Conservation (phyloP, 345 rosid genomes). For the Eucalyptus tenuipes region DNA sequence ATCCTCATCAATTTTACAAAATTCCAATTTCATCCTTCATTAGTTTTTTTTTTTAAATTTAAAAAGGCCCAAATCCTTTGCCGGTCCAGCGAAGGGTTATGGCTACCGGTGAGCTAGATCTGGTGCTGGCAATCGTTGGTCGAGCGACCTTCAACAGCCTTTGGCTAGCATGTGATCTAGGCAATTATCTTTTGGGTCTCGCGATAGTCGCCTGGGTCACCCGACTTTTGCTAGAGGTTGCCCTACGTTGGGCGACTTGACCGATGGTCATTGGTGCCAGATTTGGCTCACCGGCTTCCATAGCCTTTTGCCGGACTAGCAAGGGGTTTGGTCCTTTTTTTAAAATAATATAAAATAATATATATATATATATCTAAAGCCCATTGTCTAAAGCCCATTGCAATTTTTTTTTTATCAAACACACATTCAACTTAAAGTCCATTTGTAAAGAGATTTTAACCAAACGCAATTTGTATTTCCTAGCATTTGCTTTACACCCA, state of each 20-base stretch:
- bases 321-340: too few relatives aligned
- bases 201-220: fast-evolving
- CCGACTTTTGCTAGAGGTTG: too few relatives aligned
- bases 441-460: fast-evolving
- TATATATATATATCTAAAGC: too few relatives aligned
- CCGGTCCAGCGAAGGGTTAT: fast-evolving
- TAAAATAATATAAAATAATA: too few relatives aligned
- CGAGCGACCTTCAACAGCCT: fast-evolving
- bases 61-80: too few relatives aligned
- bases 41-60: too few relatives aligned
- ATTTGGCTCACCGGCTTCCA: too few relatives aligned
- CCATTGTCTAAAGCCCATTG: fast-evolving
- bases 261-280: fast-evolving
- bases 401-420: fast-evolving
- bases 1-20: too few relatives aligned
- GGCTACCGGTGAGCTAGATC: fast-evolving
- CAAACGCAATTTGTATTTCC: fast-evolving
- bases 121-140: fast-evolving
- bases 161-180: too few relatives aligned
- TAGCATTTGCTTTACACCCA: fast-evolving
- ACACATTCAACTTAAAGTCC: fast-evolving
- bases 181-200: too few relatives aligned
- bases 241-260: too few relatives aligned
- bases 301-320: fast-evolving
- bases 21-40: too few relatives aligned